Conservation (phyloP, 2,329 filamentous ascomycete genomes). For the Bisporella sp. region DNA sequence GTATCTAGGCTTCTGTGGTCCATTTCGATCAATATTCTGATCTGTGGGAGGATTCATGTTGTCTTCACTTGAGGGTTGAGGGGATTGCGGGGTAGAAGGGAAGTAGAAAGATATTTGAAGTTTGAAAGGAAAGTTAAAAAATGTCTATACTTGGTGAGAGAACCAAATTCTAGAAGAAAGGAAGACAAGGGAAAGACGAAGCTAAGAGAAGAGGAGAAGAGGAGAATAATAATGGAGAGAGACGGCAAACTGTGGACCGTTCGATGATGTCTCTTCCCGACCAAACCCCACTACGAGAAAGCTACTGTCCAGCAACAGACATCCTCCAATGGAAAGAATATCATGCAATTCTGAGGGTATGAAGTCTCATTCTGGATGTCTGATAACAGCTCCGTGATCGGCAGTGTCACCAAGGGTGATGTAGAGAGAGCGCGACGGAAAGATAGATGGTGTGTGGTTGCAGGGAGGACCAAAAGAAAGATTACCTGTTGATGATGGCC, state of each 20-base stretch:
- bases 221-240: too few relatives aligned
- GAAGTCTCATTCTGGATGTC: conserved; percentile 14
- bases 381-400: conserved; percentile 3
- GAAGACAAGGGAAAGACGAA: not conserved
- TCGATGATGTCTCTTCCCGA: too few relatives aligned
- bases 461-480: too few relatives aligned
- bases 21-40: conserved; percentile 4
- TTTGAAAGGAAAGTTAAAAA: not conserved
- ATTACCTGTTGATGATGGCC: too few relatives aligned
- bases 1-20: conserved; percentile 23
- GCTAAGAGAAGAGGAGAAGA: not conserved
- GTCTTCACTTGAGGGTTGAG: not conserved
- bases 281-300: too few relatives aligned
- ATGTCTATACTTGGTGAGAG: not conserved
- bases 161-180: not conserved
- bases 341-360: conserved; percentile 3
- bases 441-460: not conserved
- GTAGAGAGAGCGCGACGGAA: conserved; percentile 7
- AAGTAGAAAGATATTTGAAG: not conserved
- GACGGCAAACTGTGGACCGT: too few relatives aligned
- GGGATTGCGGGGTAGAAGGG: not conserved
- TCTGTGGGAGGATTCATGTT: too few relatives aligned
- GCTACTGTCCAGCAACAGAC: too few relatives aligned
- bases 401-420: conserved; percentile 11
- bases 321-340: too few relatives aligned